phyloP scores from a whole-genome alignment of 2,329 filamentous ascomycete species.

The Aspergillus viridinutans region DNA sequence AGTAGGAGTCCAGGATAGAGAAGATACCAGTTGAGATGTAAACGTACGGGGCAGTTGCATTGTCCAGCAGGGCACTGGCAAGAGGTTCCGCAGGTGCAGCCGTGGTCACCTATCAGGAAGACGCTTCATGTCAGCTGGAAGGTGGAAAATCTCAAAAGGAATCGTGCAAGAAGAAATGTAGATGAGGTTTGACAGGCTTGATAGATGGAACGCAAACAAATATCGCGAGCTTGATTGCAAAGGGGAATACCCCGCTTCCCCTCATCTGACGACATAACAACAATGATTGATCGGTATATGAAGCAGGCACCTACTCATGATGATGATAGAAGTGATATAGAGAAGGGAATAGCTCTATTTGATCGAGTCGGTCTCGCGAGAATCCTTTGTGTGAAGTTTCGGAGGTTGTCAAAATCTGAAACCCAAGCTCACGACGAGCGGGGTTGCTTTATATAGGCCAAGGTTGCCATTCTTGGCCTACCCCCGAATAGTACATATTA shows the following conservation, averaged over 20 bases:
- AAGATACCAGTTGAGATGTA: not conserved
- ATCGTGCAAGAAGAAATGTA: not conserved
- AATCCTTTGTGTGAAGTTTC: not conserved
- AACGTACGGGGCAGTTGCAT: constrained; percentile 39
- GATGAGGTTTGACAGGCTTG: not conserved
- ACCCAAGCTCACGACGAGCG: not conserved
- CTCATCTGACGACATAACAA: not conserved
- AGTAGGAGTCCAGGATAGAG: not conserved
- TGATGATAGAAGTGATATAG: not conserved
- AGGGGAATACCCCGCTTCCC: not conserved
- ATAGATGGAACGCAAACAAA: not conserved
- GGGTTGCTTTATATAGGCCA: not conserved
- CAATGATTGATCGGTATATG: not conserved
- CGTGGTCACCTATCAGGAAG: constrained; percentile 27
- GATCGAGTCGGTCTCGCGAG: not conserved
- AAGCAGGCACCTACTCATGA: constrained; percentile 10
- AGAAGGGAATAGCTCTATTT: not conserved
- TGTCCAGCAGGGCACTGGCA: constrained; percentile 40
- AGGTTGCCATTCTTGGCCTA: not conserved
- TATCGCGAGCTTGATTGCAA: not conserved
- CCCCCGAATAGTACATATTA: not conserved
- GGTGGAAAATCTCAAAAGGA: constrained; percentile 10
- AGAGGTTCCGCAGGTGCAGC: constrained; percentile 39
- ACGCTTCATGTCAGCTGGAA: constrained; percentile 2
- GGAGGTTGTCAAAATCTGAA: not conserved